Conservation (phyloP, 306 rosid species). For the Casuarina equisetifolia region DNA sequence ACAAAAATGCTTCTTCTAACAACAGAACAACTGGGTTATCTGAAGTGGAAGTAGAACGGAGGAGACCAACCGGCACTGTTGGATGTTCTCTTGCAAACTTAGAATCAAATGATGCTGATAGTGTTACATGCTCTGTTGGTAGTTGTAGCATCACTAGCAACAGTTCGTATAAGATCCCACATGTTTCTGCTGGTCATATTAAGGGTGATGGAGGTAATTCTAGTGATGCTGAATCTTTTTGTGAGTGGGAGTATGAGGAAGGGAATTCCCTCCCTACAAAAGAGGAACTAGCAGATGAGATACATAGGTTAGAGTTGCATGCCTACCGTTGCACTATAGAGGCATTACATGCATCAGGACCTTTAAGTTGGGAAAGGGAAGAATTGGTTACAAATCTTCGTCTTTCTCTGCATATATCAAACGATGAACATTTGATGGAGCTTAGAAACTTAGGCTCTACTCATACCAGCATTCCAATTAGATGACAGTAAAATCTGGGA, state of each 20-base stretch:
- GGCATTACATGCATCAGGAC: conserved; percentile 94
- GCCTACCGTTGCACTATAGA: conserved; percentile 96
- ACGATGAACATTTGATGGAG: conserved; percentile 90
- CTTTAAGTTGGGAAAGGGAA: conserved; percentile 98
- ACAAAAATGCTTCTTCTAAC: conserved; percentile 40
- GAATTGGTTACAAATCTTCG: conserved; percentile 94
- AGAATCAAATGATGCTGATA: conserved; percentile 47
- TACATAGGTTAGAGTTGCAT: conserved; percentile 91
- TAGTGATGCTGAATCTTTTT: conserved; percentile 70
- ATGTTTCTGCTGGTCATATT: conserved; percentile 51
- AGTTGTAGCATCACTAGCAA: conserved; percentile 74
- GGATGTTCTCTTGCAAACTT: conserved; percentile 49
- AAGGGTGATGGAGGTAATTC: conserved; percentile 49
- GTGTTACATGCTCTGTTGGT: conserved; percentile 73
- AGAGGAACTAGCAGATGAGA: conserved; percentile 64
- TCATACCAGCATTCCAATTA: conserved; percentile 58
- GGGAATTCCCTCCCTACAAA: conserved; percentile 45
- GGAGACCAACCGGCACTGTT: conserved; percentile 47
- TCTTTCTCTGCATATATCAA: conserved; percentile 86
- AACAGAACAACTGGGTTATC: conserved; percentile 36
- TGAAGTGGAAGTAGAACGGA: conserved; percentile 43
- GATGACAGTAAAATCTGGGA: conserved; percentile 56
- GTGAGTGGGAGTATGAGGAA: conserved; percentile 46
- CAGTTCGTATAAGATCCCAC: conserved; percentile 41
- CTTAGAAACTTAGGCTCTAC: conserved; percentile 80